phyloP scores from a whole-genome alignment of 2,329 filamentous ascomycete species.

The Penicillium sp. region DNA sequence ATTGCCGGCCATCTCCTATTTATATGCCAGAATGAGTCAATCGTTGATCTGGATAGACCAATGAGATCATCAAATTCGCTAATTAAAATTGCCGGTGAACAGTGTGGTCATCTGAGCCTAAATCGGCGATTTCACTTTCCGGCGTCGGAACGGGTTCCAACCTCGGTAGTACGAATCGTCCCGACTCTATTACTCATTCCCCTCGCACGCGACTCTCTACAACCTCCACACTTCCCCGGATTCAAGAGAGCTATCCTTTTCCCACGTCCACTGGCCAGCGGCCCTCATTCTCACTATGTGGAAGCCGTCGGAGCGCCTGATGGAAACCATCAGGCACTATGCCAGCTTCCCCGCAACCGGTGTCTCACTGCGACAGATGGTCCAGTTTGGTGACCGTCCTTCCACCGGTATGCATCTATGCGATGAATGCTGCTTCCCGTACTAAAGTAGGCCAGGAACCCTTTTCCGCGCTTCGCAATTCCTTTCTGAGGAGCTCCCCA shows the following conservation, averaged over 20 bases:
- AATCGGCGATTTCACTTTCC: slow-evolving; percentile 16
- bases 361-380: slow-evolving; percentile 96
- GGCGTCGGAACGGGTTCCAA: slow-evolving; percentile 25
- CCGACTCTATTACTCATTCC: slow-evolving; percentile 13
- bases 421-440: neutral
- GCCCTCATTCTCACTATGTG: slow-evolving; percentile 65
- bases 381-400: slow-evolving; percentile 93
- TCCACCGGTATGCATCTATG: slow-evolving; percentile 70
- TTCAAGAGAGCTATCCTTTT: neutral
- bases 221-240: slow-evolving; percentile 5
- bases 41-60: neutral
- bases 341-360: slow-evolving; percentile 95
- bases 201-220: slow-evolving; percentile 11
- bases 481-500: slow-evolving; percentile 95
- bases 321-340: slow-evolving; percentile 97
- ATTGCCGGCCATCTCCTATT: neutral
- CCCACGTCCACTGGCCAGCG: slow-evolving; percentile 21
- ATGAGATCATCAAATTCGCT: neutral
- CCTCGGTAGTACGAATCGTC: slow-evolving; percentile 29
- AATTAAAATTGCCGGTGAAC: neutral
- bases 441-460: slow-evolving; percentile 62
- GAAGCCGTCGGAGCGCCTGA: slow-evolving; percentile 85
- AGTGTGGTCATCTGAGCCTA: neutral
- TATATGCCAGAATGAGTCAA: no score
- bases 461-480: slow-evolving; percentile 98